Conservation (phyloP, 805 yeast species). For the fission yeast (Schizosaccharomyces pombe) region DNA sequence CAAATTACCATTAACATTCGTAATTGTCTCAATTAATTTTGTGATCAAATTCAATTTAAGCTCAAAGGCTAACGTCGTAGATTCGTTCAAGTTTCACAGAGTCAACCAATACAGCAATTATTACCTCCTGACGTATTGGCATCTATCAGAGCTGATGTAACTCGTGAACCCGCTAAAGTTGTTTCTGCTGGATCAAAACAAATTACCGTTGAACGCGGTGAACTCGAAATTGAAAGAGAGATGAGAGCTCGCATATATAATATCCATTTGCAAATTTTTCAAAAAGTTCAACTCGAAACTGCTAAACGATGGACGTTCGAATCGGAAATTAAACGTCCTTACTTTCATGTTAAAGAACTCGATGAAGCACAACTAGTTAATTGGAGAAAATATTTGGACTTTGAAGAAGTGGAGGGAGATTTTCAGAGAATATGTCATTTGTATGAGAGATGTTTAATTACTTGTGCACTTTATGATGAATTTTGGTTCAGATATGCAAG, state of each 20-base stretch:
- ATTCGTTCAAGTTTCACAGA: conserved; percentile 15
- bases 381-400: conserved; percentile 45
- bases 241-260: conserved; percentile 22
- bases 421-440: conserved; percentile 19
- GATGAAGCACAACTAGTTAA: conserved; percentile 21
- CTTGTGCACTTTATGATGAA: conserved; percentile 33
- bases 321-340: conserved; percentile 31
- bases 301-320: conserved; percentile 51
- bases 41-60: too few relatives aligned
- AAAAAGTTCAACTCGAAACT: conserved; percentile 28
- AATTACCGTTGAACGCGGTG: conserved; percentile 7
- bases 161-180: conserved; percentile 7
- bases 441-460: conserved; percentile 53
- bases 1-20: too few relatives aligned
- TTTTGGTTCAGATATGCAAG: conserved; percentile 49
- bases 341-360: conserved; percentile 29
- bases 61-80: conserved; percentile 1
- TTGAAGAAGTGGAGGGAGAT: conserved; percentile 21
- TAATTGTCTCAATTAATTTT: background rate
- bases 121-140: conserved; percentile 11
- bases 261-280: conserved; percentile 22
- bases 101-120: conserved; percentile 16
- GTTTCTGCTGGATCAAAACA: conserved; percentile 10
- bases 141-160: background rate
- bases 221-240: conserved; percentile 19